A percentile compares a stretch with the other conserved stretches of the same genome.
phyloP scores from a whole-genome alignment of 2,329 filamentous ascomycete species.

The Colletotrichum abscissum region DNA sequence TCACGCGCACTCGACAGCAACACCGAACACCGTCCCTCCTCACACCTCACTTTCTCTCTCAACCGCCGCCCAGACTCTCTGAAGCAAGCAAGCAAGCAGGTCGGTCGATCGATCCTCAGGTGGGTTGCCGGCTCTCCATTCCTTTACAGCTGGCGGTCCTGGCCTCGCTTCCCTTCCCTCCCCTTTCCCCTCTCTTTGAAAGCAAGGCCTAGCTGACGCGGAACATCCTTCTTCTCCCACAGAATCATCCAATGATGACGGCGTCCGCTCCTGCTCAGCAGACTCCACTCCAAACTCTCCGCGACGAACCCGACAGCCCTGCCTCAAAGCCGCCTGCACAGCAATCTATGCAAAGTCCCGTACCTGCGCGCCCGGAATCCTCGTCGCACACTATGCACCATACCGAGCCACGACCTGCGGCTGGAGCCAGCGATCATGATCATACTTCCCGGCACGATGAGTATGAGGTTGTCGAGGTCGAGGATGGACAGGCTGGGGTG shows the following conservation, averaged over 20 bases:
- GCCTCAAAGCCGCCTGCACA: conserved; percentile 9
- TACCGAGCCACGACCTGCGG: conserved; percentile 8
- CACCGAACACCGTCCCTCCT: not conserved
- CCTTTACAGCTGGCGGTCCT: conserved; percentile 14
- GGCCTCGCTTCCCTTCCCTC: not conserved
- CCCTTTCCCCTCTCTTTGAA: conserved; percentile 6
- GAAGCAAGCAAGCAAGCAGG: conserved; percentile 3
- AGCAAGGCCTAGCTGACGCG: conserved; percentile 20
- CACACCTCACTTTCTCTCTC: not conserved
- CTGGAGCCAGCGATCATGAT: conserved; percentile 20
- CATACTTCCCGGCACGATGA: conserved; percentile 27
- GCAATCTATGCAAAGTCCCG: conserved; percentile 19
- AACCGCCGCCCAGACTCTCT: conserved; percentile 7
- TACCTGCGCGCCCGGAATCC: conserved; percentile 13
- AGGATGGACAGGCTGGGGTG: conserved; percentile 15
- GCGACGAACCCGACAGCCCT: conserved; percentile 20
- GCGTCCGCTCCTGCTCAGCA: conserved; percentile 28
- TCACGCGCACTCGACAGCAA: not conserved
- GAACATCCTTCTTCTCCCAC: conserved; percentile 5
- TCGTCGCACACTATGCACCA: conserved; percentile 26
- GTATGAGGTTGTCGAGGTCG: conserved; percentile 35
- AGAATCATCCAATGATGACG: conserved; percentile 30
- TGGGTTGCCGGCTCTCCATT: conserved; percentile 30
- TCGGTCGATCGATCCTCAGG: conserved; percentile 24
- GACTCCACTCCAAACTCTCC: conserved; percentile 30